Base-by-base conservation (phyloP, 148 eudicot species). In the Bassia scoparia region DNA sequence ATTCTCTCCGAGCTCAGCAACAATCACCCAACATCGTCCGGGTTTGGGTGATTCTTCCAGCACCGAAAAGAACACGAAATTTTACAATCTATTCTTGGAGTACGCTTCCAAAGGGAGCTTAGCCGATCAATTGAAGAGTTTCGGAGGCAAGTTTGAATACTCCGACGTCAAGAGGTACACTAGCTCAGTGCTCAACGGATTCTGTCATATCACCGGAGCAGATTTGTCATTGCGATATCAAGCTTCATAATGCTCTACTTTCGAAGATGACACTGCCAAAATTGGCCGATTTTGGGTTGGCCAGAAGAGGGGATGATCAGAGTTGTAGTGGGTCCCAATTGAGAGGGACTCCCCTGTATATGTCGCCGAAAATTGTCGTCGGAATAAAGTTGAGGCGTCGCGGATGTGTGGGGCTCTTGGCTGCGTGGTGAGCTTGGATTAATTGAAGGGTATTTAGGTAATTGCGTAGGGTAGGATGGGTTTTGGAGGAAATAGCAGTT, bases 361-460 rank as follows among this genome's bases (percentile, higher is more conserved):
- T 91, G 99, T 81, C 99, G 81, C 99, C 99, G 83, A 97, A 95
- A 69, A 80, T 77, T 76, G 85, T 86, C 3, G 59, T 75, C 70
- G 79, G 85, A 50, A 84, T 3, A 84, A 79, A 26, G 81, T 74
- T 61, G 85, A 74, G 43, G 24, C 90, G 0, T 80, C 97, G 89
- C 90, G 38, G 99, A 95, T 37, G 65, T 95, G 0, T 95, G 99
- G 99, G n/a, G 96, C 96, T 0, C 68, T 91, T n/a, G 99, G 99
- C 24, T 95, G 99, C 27, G 71, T 78, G 53, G 92, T 94, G n/a
- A n/a, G n/a, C n/a, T n/a, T n/a, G n/a, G n/a, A n/a, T n/a, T n/a
- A n/a, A n/a, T n/a, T n/a, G n/a, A n/a, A n/a, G n/a, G n/a, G n/a
- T n/a, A n/a, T n/a, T n/a, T n/a, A n/a, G n/a, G n/a, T n/a, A n/a